A percentile compares a stretch with the other conserved stretches of the same genome.
Conservation (phyloP, 225 moss, liverwort and hornwort species). For the Pseudisothecium myosuroides region DNA sequence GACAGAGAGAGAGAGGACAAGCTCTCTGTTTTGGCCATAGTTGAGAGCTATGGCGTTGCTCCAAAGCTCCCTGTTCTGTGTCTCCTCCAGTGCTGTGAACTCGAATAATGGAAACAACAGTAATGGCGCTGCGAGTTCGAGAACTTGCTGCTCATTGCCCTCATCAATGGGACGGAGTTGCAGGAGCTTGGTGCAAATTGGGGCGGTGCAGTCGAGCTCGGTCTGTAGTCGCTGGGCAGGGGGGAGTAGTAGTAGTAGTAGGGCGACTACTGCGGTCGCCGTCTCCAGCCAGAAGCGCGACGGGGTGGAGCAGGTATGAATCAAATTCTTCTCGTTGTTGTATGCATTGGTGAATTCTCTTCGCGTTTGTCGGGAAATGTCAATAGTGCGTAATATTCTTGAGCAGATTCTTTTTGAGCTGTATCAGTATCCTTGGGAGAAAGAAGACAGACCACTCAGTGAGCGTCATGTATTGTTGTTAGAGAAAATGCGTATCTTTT, state of each 20-base stretch:
- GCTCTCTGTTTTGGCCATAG: neutral
- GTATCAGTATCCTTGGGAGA: neutral
- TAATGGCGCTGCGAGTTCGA: neutral
- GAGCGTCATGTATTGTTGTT: neutral
- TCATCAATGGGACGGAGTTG: neutral
- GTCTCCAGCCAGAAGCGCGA: slow-evolving; percentile 37
- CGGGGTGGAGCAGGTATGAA: slow-evolving; percentile 19
- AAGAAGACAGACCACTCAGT: neutral
- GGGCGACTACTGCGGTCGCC: neutral
- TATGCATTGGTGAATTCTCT: neutral
- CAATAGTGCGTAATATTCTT: neutral
- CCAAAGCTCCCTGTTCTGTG: slow-evolving; percentile 5
- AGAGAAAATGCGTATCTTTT: neutral
- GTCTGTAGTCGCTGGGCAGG: neutral
- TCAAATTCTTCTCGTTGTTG: neutral
- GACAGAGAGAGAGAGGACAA: too few relatives aligned
- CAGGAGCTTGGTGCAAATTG: neutral
- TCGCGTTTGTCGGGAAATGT: neutral
- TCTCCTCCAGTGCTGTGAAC: neutral
- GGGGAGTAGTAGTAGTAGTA: neutral
- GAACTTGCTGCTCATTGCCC: neutral
- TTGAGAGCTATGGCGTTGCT: slow-evolving; percentile 16
- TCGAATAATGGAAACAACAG: neutral
- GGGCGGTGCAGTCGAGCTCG: neutral
- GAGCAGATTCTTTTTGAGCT: neutral